These are phyloP conservation scores for Fraxinus pennsylvanica DNA, from an alignment of 257 asterid species.

Conservation along the genomic window DNA sequence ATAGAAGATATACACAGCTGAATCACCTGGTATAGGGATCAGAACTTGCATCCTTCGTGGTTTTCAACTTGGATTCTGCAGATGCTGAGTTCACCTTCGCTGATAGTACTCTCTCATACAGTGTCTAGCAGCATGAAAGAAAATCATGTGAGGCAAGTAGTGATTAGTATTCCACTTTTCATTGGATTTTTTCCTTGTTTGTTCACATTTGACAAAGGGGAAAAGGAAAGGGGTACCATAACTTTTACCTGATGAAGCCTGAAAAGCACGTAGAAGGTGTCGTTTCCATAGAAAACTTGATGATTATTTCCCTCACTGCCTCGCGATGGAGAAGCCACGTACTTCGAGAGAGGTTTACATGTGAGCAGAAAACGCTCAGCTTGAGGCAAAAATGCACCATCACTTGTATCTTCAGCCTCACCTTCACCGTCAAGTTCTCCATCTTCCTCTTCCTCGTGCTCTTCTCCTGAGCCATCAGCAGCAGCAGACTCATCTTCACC, in stretches of 20 bases:
- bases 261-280: slow-evolving; percentile 80
- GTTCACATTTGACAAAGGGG: neutral
- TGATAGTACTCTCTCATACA: slow-evolving; percentile 51
- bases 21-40: slow-evolving; percentile 49
- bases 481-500: slow-evolving; percentile 94
- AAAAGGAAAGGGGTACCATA: neutral
- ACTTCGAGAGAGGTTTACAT: slow-evolving; percentile 79
- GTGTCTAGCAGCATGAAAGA: slow-evolving; percentile 25
- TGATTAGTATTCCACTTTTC: no score
- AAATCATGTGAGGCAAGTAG: neutral
- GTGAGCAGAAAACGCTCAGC: slow-evolving; percentile 63
- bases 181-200: neutral
- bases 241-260: slow-evolving; percentile 88
- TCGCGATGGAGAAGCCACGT: slow-evolving; percentile 44
- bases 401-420: slow-evolving; percentile 80
- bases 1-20: neutral
- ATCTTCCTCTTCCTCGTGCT: slow-evolving; percentile 78
- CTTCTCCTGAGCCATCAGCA: slow-evolving; percentile 82
- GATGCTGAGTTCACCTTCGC: slow-evolving; percentile 48
- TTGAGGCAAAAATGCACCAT: slow-evolving; percentile 51
- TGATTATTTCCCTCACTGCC: slow-evolving; percentile 42
- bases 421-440: slow-evolving; percentile 83
- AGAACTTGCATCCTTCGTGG: slow-evolving; percentile 36
- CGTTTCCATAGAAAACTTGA: slow-evolving; percentile 81
- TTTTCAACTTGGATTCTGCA: slow-evolving; percentile 42